Evolutionary conservation across 106 monocot species (phyloP), one percentile per base, ranked within the genome.

Genomic region (Allium sativum): DNA sequence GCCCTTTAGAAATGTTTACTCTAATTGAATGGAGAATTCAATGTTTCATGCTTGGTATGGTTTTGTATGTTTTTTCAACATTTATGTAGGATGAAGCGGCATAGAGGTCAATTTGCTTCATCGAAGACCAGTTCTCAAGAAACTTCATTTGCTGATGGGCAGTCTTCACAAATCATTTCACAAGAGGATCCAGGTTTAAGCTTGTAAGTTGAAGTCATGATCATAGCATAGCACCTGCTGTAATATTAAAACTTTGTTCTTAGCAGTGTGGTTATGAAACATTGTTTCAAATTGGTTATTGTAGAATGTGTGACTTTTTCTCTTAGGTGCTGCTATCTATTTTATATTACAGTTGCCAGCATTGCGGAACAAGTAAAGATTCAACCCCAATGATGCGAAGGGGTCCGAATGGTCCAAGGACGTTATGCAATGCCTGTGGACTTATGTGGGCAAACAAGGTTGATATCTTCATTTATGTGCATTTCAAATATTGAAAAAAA

Each of bases 401-500:
- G 42, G 81, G 77, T 8, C 81, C 81, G 20, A 65, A 12, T 66
- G 81, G 81, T 31, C 81, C 81, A 61, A 81, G 65, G 42, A 59
- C 76, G 44, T 50, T 77, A 18, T 81, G 81, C 61, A 81, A 81
- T 63, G 81, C 81, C 14, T 81, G 81, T 54, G 81, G 81, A 17
- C 51, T 81, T 9, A 77, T 66, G 70, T 81, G 81, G 81, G 72
- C 76, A 62, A 81, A 70, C 66, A 81, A 81, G 81, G 81, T 81
- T 12, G 42, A 9, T 16, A 15, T 21, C 45, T 45, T 55, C 53
- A 60, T 31, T 31, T 31, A 31, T 31, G 0, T 31, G 31, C 31
- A 31, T 31, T 31, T 31, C 31, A 2, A 31, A 31, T 31, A 31
- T 31, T 31, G 31, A 5, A 31, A 31, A 31, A 31, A 31, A 31